Base-by-base conservation (phyloP, 495 filamentous ascomycete species). In the Trichoderma erinaceum region DNA sequence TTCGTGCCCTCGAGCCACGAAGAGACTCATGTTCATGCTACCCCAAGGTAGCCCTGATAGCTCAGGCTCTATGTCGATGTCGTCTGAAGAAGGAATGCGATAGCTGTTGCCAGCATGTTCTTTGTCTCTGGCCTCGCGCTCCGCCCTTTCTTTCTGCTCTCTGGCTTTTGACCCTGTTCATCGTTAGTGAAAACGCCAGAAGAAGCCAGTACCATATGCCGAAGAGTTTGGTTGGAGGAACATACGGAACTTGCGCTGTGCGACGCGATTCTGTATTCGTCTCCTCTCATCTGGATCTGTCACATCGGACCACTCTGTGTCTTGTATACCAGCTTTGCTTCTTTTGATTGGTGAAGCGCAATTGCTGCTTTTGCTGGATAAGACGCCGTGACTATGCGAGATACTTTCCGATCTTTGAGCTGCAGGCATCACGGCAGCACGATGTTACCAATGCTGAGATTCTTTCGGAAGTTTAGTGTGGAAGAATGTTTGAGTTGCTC, bases 1-100 rank as follows among this genome's bases (percentile, higher is more conserved):
- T 56, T 80, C 78, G 69, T 85, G 83, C 21, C 87, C 86, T 12
- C 78, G 75, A 11, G 81, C 75, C 0, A 89, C 76, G 3, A 88
- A 78, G 69, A 86, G 81, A 35, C 76, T 75, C 77, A 90, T 76
- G 68, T 79, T 84, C 56, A 88, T 65, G 27, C 86, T 80, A 23
- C 88, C 88, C 88, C 88, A 90, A 0, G 87, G 87, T 3, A 90
- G 73, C 5, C 87, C 87, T 0, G 85, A 85, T 13, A 85, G 79
- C 46, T 84, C 81, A 32, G 78, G 74, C 38, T 76, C 80, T 50
- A 74, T 70, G 43, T 79, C 82, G 66, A 85, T 70, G 21, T 85
- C 85, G 1, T 79, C 77, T 1, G 86, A 74, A 27, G 80, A 79
- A 0, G 84, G 82, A n/a, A 81, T 77, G 10, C 80, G 75, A 73